These are phyloP conservation scores for Entomophthora muscae DNA, from an alignment of 371 early-diverging fungal species.

Conservation along the genomic window DNA sequence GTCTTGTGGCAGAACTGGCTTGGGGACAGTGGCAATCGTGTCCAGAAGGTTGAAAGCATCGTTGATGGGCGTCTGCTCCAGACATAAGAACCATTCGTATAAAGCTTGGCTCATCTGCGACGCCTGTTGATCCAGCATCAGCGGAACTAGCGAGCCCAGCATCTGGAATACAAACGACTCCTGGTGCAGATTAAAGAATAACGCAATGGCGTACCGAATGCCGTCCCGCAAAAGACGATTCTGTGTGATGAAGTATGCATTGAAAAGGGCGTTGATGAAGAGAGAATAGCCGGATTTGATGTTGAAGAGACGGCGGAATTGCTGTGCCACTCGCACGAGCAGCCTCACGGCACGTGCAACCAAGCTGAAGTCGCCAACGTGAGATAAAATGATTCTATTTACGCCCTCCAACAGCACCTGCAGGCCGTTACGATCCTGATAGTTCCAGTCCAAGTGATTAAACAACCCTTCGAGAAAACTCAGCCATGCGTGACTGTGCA, in stretches of 20 bases:
- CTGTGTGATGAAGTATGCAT: slow-evolving; percentile 32
- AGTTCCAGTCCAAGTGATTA: slow-evolving; percentile 30
- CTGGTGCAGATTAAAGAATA: slow-evolving; percentile 42
- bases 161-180: slow-evolving; percentile 51
- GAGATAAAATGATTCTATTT: slow-evolving; percentile 29
- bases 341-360: slow-evolving; percentile 33
- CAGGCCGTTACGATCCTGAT: slow-evolving; percentile 32
- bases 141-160: slow-evolving; percentile 34
- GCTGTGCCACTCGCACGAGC: slow-evolving; percentile 30
- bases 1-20: not conserved
- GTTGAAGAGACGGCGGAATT: slow-evolving; percentile 34
- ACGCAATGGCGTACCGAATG: slow-evolving; percentile 32
- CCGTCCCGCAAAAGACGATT: slow-evolving; percentile 25
- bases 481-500: slow-evolving; percentile 39
- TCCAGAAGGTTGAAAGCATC: slow-evolving; percentile 10
- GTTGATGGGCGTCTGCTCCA: not conserved
- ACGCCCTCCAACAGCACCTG: slow-evolving; percentile 34
- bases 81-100: not conserved
- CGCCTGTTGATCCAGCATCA: slow-evolving; percentile 19
- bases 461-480: slow-evolving; percentile 31
- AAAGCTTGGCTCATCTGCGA: not conserved
- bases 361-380: slow-evolving; percentile 31
- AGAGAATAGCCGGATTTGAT: slow-evolving; percentile 36
- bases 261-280: slow-evolving; percentile 36
- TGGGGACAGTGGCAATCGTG: not conserved